phyloP scores from a whole-genome alignment of 1,284 basidiomycete species.

The Ganoderma multipileum region DNA sequence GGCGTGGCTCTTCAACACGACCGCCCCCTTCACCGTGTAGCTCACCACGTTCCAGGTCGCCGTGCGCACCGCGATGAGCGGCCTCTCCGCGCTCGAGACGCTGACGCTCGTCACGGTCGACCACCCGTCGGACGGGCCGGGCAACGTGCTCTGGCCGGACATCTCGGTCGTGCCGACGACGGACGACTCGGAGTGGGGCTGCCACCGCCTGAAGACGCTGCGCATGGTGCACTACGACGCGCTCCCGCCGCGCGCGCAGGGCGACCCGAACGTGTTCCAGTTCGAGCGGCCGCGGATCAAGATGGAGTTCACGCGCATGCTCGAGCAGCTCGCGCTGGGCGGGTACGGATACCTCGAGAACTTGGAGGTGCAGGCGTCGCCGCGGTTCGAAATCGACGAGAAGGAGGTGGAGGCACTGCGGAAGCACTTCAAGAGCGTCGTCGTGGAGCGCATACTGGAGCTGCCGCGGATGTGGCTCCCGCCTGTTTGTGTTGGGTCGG shows the following conservation, averaged over 20 bases:
- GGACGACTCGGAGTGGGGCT: not conserved
- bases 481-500: not conserved
- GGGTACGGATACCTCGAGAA: slow-evolving; percentile 11
- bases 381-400: slow-evolving; percentile 4
- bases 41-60: not conserved
- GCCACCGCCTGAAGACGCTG: slow-evolving; percentile 2
- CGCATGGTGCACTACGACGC: slow-evolving; percentile 6
- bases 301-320: slow-evolving; percentile 2
- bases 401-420: slow-evolving; percentile 1
- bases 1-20: slow-evolving; percentile 8
- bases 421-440: not conserved
- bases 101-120: not conserved
- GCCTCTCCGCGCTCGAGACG: not conserved
- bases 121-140: not conserved
- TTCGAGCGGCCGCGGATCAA: not conserved
- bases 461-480: slow-evolving; percentile 5
- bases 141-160: not conserved
- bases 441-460: not conserved
- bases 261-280: slow-evolving; percentile 3
- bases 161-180: slow-evolving; percentile 1
- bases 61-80: not conserved
- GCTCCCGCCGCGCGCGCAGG: not conserved
- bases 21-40: slow-evolving; percentile 1
- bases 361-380: slow-evolving; percentile 10
- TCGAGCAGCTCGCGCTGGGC: slow-evolving; percentile 7